These are phyloP conservation scores for Phaeosphaeriaceae sp. DNA, from an alignment of 2,329 filamentous ascomycete species.

Conservation along the genomic window DNA sequence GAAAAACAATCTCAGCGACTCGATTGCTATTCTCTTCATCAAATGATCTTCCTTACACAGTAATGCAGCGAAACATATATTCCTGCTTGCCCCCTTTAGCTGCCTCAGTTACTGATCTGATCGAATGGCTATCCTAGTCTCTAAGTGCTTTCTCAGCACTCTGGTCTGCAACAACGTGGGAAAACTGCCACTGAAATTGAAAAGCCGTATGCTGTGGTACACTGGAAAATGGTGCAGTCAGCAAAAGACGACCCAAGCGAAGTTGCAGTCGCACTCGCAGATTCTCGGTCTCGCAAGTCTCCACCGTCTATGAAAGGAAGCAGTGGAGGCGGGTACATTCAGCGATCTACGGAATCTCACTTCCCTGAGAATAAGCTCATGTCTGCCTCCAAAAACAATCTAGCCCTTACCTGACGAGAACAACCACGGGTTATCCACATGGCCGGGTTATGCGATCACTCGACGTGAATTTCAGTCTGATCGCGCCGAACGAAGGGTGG, in stretches of 20 bases:
- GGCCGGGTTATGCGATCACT: neutral
- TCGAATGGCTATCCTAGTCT: too few species aligned
- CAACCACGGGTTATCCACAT: neutral
- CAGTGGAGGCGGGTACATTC: neutral
- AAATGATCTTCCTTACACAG: too few species aligned
- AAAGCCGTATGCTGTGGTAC: conserved; percentile 13
- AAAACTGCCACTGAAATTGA: conserved; percentile 21
- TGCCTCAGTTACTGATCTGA: neutral
- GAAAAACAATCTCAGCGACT: too few species aligned
- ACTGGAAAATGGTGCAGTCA: neutral
- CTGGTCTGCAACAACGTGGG: conserved; percentile 10
- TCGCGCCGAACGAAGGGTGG: neutral
- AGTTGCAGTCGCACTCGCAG: neutral
- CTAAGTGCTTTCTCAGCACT: too few species aligned
- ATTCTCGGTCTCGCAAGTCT: neutral
- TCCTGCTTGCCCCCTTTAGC: too few species aligned
- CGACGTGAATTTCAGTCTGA: neutral
- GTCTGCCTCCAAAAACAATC: neutral
- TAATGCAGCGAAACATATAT: too few species aligned
- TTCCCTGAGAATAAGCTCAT: neutral
- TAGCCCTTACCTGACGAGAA: neutral
- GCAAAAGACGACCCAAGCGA: too few species aligned
- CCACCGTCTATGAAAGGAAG: neutral
- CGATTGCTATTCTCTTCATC: too few species aligned
- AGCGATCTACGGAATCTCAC: neutral